phyloP scores from a whole-genome alignment of 352 stramenopile species.

The Plasmopara halstedii region DNA sequence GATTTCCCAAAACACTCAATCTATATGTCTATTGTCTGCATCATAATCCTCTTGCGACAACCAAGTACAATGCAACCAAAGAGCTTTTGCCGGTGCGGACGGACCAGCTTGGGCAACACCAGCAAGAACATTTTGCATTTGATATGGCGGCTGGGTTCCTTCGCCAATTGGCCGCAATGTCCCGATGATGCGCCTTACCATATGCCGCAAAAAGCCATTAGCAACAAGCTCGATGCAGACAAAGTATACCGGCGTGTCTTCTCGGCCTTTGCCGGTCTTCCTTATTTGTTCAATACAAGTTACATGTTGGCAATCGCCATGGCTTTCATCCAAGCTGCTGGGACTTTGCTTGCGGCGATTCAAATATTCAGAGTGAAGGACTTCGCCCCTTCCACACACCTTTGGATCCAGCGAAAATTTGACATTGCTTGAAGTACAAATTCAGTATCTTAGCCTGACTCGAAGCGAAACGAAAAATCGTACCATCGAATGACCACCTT shows the following conservation, averaged over 20 bases:
- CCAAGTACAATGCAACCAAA: slow-evolving; percentile 84
- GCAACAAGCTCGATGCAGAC: slow-evolving; percentile 78
- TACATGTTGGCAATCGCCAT: slow-evolving; percentile 8
- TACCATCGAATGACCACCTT: slow-evolving; percentile 56
- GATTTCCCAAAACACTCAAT: too few species aligned
- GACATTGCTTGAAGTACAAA: slow-evolving; percentile 34
- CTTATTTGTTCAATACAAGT: slow-evolving; percentile 24
- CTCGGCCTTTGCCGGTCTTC: slow-evolving; percentile 16
- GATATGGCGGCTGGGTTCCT: slow-evolving; percentile 39
- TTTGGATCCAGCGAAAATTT: slow-evolving; percentile 60
- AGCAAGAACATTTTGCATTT: slow-evolving; percentile 64
- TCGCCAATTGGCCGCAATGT: slow-evolving; percentile 75
- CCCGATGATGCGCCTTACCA: slow-evolving; percentile 82
- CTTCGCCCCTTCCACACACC: slow-evolving; percentile 45
- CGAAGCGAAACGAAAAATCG: background rate
- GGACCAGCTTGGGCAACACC: slow-evolving; percentile 44
- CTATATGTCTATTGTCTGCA: slow-evolving; percentile 29
- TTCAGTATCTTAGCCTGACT: background rate
- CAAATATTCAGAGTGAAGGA: slow-evolving; percentile 33
- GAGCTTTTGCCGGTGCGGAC: slow-evolving; percentile 66
- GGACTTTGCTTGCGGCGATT: slow-evolving; percentile 12
- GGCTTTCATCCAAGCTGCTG: slow-evolving; percentile 2
- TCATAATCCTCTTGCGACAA: slow-evolving; percentile 70
- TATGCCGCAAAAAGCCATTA: slow-evolving; percentile 82
- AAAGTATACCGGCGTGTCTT: slow-evolving; percentile 42